A percentile compares a stretch with the other conserved stretches of the same genome.
Evolutionary conservation across 805 yeast genomes (phyloP).

Genomic region (Wickerhamomyces ciferrii): DNA sequence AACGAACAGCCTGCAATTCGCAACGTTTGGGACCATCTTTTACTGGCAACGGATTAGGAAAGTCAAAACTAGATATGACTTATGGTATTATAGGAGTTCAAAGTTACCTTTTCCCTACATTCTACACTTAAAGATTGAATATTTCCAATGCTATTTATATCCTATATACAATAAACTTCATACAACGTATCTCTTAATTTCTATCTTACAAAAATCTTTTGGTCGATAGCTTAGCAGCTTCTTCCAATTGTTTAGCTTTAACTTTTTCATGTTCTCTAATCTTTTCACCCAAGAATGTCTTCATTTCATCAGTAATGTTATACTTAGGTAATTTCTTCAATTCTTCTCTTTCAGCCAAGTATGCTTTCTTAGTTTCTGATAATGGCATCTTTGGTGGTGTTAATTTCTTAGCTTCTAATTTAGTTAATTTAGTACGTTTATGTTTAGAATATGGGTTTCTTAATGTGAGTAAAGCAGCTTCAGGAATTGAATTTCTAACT

Average conservation of each 20-base stretch:
- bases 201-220: not conserved
- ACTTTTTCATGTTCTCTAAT: slow-evolving; percentile 25
- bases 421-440: slow-evolving; percentile 59
- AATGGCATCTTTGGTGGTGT: slow-evolving; percentile 75
- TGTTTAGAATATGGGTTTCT: slow-evolving; percentile 73
- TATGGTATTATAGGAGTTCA: too few relatives aligned
- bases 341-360: slow-evolving; percentile 46
- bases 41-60: too few relatives aligned
- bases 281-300: slow-evolving; percentile 47
- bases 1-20: too few relatives aligned
- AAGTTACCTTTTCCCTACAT: too few relatives aligned
- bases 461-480: slow-evolving; percentile 56
- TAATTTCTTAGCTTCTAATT: slow-evolving; percentile 55
- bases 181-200: not conserved
- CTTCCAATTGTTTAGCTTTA: slow-evolving; percentile 9
- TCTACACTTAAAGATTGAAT: too few relatives aligned
- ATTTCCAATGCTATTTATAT: not conserved
- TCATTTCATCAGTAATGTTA: slow-evolving; percentile 44
- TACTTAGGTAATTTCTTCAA: slow-evolving; percentile 34
- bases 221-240: not conserved
- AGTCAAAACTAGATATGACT: too few relatives aligned
- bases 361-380: slow-evolving; percentile 55
- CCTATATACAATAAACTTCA: not conserved
- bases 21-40: too few relatives aligned
- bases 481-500: slow-evolving; percentile 65